Percentiles rank a stretch among this genome's conserved stretches.
phyloP scores from a whole-genome alignment of 2,329 filamentous ascomycete genomes.

The Penicillium sumatraense region DNA sequence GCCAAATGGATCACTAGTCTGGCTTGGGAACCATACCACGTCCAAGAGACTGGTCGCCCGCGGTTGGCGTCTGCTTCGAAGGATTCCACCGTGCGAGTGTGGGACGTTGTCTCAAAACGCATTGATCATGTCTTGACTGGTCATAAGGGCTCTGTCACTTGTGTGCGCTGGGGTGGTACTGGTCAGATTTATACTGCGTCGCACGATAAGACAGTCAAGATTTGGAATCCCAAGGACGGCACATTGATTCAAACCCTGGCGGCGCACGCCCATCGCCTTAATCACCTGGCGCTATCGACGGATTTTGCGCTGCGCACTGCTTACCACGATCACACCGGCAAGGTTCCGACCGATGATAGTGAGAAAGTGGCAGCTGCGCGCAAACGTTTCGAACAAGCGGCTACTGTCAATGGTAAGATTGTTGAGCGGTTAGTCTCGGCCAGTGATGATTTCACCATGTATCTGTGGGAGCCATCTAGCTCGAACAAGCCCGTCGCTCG shows the following conservation, averaged over 20 bases:
- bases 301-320: constrained; percentile 86
- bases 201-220: constrained; percentile 89
- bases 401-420: constrained; percentile 73
- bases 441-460: constrained; percentile 95
- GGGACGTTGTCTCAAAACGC: constrained; percentile 77
- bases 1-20: constrained; percentile 86
- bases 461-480: constrained; percentile 83
- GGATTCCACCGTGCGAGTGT: constrained; percentile 84
- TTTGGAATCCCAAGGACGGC: constrained; percentile 83
- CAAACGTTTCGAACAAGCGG: constrained; percentile 83
- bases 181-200: constrained; percentile 82
- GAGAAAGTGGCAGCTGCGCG: constrained; percentile 76
- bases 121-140: constrained; percentile 84
- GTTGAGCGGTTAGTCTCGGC: constrained; percentile 87
- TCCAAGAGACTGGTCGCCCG: constrained; percentile 73
- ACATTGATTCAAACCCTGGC: constrained; percentile 78
- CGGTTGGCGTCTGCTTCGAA: constrained; percentile 86
- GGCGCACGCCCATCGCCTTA: constrained; percentile 91
- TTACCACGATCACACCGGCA: constrained; percentile 81
- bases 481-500: constrained; percentile 85
- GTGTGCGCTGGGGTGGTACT: constrained; percentile 92
- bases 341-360: constrained; percentile 69
- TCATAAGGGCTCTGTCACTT: constrained; percentile 86
- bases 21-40: constrained; percentile 91
- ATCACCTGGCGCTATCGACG: constrained; percentile 90